These are phyloP conservation scores for Kurtzmaniella quercitrusa DNA, from an alignment of 1,139 yeast species.

Conservation along the genomic window DNA sequence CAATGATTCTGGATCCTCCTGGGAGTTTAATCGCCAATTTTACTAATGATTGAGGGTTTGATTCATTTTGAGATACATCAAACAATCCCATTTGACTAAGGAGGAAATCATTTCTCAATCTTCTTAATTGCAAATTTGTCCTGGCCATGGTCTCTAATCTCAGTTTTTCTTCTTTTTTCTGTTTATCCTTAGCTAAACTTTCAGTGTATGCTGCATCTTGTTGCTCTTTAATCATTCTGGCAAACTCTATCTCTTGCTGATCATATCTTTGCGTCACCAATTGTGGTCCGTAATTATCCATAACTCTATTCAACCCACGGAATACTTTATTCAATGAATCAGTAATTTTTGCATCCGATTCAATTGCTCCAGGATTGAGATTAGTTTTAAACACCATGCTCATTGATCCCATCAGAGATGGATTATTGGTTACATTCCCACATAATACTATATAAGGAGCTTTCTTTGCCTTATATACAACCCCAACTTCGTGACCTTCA, in stretches of 20 bases:
- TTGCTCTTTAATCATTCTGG: conserved; percentile 48
- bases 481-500: conserved; percentile 50
- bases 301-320: conserved; percentile 28
- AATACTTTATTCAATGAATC: conserved; percentile 24
- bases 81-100: background rate
- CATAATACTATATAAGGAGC: conserved; percentile 45
- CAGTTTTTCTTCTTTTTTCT: conserved; percentile 31
- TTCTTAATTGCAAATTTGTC: conserved; percentile 11
- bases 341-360: conserved; percentile 14
- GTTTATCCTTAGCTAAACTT: conserved; percentile 43
- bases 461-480: conserved; percentile 32
- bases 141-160: conserved; percentile 11
- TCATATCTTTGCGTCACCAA: conserved; percentile 47
- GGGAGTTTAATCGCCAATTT: conserved; percentile 40
- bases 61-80: conserved; percentile 8
- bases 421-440: conserved; percentile 49
- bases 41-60: conserved; percentile 8
- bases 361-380: conserved; percentile 19
- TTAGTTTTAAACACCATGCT: conserved; percentile 44
- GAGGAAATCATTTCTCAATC: conserved; percentile 11
- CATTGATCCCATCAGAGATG: conserved; percentile 49
- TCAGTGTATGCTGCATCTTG: conserved; percentile 55
- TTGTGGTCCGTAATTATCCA: conserved; percentile 49
- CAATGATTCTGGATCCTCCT: conserved; percentile 59
- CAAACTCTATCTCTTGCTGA: conserved; percentile 48